phyloP scores from a whole-genome alignment of 176 grass and related monocot genomes.

The Bolboschoenus planiculmis region DNA sequence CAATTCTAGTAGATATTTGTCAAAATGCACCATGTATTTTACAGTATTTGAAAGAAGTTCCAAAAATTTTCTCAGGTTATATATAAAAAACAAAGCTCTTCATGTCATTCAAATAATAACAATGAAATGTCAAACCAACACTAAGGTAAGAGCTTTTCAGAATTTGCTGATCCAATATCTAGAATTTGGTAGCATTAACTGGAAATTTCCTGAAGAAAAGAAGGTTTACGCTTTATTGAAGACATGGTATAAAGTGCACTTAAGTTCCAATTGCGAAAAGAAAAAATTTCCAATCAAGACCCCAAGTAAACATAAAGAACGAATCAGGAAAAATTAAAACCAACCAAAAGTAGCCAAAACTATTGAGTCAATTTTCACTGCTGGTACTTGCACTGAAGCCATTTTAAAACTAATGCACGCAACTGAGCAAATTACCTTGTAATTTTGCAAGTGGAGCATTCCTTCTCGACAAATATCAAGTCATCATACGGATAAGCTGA shows the following conservation, averaged over 20 bases:
- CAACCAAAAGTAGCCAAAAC: background rate
- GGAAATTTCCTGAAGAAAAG: background rate
- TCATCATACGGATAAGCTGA: slow-evolving; percentile 84
- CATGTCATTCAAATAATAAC: background rate
- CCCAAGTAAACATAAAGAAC: background rate
- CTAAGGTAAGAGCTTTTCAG: background rate
- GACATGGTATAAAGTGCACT: background rate
- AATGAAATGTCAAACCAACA: background rate
- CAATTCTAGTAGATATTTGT: background rate
- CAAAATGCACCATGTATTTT: background rate
- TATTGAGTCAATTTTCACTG: background rate
- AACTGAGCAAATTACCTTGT: slow-evolving; percentile 39
- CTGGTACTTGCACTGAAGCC: slow-evolving; percentile 6
- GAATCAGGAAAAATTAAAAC: background rate
- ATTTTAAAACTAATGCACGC: background rate
- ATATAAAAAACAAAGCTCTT: background rate
- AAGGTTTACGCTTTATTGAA: background rate
- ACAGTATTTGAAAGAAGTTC: background rate
- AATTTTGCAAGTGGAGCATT: slow-evolving; percentile 96
- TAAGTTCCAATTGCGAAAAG: background rate
- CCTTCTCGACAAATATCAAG: slow-evolving; percentile 77
- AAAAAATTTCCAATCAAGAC: background rate
- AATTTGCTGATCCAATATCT: background rate
- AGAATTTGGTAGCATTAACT: background rate
- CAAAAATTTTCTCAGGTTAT: background rate